Base-by-base conservation (phyloP, 176 grass and related monocot genomes). In the Thinopyrum elongatum region DNA sequence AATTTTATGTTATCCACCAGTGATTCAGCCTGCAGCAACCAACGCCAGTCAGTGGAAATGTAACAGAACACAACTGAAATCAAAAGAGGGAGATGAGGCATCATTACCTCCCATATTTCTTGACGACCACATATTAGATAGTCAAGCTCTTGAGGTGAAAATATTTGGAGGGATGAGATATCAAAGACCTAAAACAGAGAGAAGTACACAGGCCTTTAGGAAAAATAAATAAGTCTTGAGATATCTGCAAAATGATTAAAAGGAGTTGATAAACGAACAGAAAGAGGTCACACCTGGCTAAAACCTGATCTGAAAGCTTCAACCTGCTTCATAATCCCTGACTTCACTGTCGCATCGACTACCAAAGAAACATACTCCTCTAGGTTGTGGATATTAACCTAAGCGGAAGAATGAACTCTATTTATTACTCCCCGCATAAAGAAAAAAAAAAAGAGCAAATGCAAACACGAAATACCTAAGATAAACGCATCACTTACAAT, bases 1-100 rank as follows among this genome's bases (percentile, higher is more conserved):
- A 98, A 98, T 80, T 98, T 98, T 35, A 98, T 98, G 82, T 98
- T 86, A 87, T 95, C 93, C n/a, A 89, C 89, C 11, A 98, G 86
- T 65, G 91, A 92, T 34, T 93, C 91, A 6, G 86, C 44, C 95
- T 98, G 89, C 81, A 86, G 46, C 34, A 85, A 80, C 36, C 70
- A 35, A 75, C 30, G 28, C 65, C 64, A 57, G 57, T 70, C 30
- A 90, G 66, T 60, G 15, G 6, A 41, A 70, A 84, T 16, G 41
- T 27, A 36, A 87, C 67, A 83, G 70, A 44, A 31, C 41, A 72
- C 30, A 90, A 31, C 27, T 53, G 22, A 31, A 67, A 68, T 39
- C 44, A 65, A 82, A 23, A 77, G 21, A 57, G 49, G 12, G 11
- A 5, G 71, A 65, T 1, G 57, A 60, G 28, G 17, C 28, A 65